Base-by-base conservation (phyloP, 495 filamentous ascomycete genomes). In the Chlorociboria aeruginascens region DNA sequence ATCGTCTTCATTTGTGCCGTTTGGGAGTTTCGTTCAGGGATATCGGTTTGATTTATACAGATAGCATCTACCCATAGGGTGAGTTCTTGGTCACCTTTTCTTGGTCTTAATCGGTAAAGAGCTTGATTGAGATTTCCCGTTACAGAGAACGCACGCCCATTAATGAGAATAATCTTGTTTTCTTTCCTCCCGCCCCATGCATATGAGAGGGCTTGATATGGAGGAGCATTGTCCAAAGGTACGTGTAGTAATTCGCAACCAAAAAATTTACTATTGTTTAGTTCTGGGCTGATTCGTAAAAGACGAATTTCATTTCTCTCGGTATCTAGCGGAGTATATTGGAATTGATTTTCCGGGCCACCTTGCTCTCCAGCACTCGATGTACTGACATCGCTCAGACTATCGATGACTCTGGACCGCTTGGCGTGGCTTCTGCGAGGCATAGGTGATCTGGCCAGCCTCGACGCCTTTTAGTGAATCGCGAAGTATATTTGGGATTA, bases 11-110 rank as follows among this genome's bases (percentile, higher is more conserved):
- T 60, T 32, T 42, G 45, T 8, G 43, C 34, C 11, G 50, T 52
- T 38, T 58, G 59, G 16, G 46, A 13, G 32, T 42, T 53, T 10
- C 57, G 41, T 40, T 60, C 54, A 1, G 36, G 17, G 30, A 50
- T 46, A 32, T 59, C 40, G 11, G 48, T 25, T 45, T 59, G 57
- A 41, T 60, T 52, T 40, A 62, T 56, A 40, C 50, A 57, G 0
- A 57, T 30, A 3, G 54, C 49, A 28, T 53, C 54, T 8, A 53
- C 34, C 54, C 54, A 57, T 8, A 57, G 8, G 8, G 48, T 30
- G 3, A 57, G 25, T 4, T 53, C 51, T 10, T 32, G n/a, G 3
- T 41, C 28, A 7, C 34, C 33, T 29, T 6, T 9, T 45, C 29
- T 14, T 8, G 12, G 37, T 4, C 54, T 35, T 11, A 57, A 34